Conservation (phyloP, 2,329 filamentous ascomycete species). For the Meredithiella fracta region DNA sequence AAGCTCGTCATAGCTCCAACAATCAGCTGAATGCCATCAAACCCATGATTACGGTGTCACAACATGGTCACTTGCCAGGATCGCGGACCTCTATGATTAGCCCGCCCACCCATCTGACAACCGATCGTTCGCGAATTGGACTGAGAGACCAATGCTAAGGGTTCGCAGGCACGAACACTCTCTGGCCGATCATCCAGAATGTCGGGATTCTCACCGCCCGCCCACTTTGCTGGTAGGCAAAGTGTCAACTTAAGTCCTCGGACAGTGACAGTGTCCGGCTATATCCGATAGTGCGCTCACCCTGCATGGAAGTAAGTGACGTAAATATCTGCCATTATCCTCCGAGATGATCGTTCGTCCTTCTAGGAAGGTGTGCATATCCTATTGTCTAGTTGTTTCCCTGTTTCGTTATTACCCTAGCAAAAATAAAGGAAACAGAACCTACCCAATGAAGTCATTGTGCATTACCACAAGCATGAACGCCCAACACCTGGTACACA, state of each 20-base stretch:
- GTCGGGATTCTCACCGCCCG: background rate
- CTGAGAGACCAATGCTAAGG: background rate
- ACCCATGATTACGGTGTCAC: background rate
- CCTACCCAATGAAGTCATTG: background rate
- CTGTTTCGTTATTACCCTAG: background rate
- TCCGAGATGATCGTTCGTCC: too few relatives aligned
- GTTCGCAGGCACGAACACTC: background rate
- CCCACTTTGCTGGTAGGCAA: too few relatives aligned
- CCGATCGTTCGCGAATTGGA: background rate
- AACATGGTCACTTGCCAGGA: background rate
- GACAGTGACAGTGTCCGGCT: too few relatives aligned
- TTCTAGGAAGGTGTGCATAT: too few relatives aligned
- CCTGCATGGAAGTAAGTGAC: too few relatives aligned
- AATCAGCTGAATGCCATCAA: background rate
- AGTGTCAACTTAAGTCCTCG: too few relatives aligned
- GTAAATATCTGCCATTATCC: too few relatives aligned
- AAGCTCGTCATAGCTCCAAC: background rate
- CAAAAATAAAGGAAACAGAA: background rate
- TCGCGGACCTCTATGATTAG: too few relatives aligned
- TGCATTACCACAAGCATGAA: background rate
- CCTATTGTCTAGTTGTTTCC: too few relatives aligned
- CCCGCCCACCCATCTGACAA: background rate
- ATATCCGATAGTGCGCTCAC: too few relatives aligned
- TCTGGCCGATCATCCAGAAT: background rate
- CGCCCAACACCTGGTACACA: background rate